Base-by-base conservation (phyloP, 305 asterid genomes). In the Fraxinus albicans region DNA sequence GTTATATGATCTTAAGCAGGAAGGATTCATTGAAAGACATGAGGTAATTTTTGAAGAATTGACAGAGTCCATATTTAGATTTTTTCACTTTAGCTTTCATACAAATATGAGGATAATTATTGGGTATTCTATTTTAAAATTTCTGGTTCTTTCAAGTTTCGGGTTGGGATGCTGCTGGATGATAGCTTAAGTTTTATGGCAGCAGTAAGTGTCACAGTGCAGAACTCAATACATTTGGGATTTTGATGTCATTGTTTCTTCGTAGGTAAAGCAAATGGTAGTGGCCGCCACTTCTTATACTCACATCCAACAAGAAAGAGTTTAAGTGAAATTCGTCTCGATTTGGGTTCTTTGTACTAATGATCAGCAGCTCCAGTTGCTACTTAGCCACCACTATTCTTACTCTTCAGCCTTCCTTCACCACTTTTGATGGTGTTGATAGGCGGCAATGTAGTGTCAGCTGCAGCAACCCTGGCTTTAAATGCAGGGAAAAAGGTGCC, bases 1-100 rank as follows among this genome's bases (percentile, higher is more conserved):
- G 78, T 89, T 95, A 83, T 95, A 95, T 80, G 98, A 95, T 91
- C 97, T 95, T 86, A 95, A 92, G 93, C 98, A 91, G 85, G 98
- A 93, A 91, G 98, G 98, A 76, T 93, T 90, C 87, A 95, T 95
- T 78, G 98, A 93, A 86, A 90, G 97, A 79, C 97, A 92, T 80
- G 98, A 95, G 96, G 98, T 93, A 91, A 73, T 63, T 38, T 77
- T 79, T 58, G 33, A 19, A 21, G 76, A 38, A n/a, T 40, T 25
- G 33, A 50, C 10, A 27, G 17, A 63, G 77, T 76, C 76, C 78
- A 77, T 25, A 10, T 23, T n/a, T 38, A 65, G 38, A 76, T 70
- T 77, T 55, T 80, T 77, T 70, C 75, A 15, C 29, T 73, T 69
- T 27, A 33, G 40, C 29, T 65, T 60, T 25, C 0, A 6, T 25